These are phyloP conservation scores for Coemansia sp. DNA, from an alignment of 192 early-diverging fungal species.

Conservation along the genomic window DNA sequence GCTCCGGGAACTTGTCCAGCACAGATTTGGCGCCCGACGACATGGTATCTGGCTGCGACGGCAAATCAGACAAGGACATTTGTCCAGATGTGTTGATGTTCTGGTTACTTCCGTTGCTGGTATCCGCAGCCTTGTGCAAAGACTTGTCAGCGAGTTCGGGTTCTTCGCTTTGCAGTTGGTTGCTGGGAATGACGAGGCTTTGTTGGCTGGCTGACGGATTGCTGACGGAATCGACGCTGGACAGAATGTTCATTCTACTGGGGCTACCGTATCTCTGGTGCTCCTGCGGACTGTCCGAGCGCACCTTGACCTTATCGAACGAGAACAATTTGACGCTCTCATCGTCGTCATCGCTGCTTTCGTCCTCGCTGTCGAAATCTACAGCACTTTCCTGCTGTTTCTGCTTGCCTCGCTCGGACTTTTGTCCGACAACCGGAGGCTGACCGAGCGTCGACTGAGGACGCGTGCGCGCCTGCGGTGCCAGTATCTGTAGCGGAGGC, in stretches of 20 bases:
- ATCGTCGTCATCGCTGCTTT: conserved; percentile 25
- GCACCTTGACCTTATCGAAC: conserved; percentile 39
- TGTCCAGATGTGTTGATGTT: background rate
- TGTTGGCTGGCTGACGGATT: background rate
- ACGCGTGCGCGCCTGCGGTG: background rate
- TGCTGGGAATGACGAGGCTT: background rate
- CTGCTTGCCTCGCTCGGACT: too few relatives aligned
- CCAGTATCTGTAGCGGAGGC: background rate
- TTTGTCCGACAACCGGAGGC: background rate
- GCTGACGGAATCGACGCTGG: background rate
- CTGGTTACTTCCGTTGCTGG: background rate
- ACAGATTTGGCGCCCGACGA: background rate
- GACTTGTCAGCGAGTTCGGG: background rate
- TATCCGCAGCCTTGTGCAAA: background rate
- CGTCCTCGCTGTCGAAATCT: conserved; percentile 10
- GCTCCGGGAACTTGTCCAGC: background rate
- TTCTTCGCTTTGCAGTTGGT: background rate
- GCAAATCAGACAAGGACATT: background rate
- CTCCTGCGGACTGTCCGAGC: conserved; percentile 5
- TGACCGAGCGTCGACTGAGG: background rate
- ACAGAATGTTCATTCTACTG: background rate
- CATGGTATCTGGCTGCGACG: background rate
- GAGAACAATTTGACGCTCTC: conserved; percentile 31
- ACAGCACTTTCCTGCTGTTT: background rate
- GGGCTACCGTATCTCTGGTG: background rate